A percentile compares a stretch with the other conserved stretches of the same genome.
Evolutionary conservation across 805 yeast genomes (phyloP).

Genomic region (Wickerhamomyces silvicola): DNA sequence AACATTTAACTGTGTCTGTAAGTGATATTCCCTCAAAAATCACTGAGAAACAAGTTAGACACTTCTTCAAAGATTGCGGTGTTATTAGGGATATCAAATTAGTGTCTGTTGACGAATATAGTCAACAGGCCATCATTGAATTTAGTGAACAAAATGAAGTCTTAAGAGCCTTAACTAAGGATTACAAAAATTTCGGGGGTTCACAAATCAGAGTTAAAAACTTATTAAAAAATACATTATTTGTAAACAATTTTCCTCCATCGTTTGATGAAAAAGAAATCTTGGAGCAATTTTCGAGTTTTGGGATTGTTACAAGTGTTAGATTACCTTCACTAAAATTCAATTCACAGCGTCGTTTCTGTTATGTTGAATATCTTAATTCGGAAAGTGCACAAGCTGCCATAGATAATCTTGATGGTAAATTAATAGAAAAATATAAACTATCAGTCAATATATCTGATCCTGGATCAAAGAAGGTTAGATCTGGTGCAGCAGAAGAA

Average conservation of each 20-base stretch:
- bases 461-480: slow-evolving; percentile 36
- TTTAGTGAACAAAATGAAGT: slow-evolving; percentile 42
- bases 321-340: slow-evolving; percentile 59
- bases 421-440: slow-evolving; percentile 29
- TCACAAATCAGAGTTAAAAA: slow-evolving; percentile 38
- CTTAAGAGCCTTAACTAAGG: slow-evolving; percentile 54
- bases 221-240: slow-evolving; percentile 46
- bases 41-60: slow-evolving; percentile 32
- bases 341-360: slow-evolving; percentile 57
- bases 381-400: slow-evolving; percentile 41
- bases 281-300: slow-evolving; percentile 30
- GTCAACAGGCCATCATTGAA: slow-evolving; percentile 51
- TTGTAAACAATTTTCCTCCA: slow-evolving; percentile 74
- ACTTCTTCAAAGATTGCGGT: slow-evolving; percentile 60
- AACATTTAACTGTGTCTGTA: slow-evolving; percentile 51
- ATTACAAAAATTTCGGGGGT: slow-evolving; percentile 40
- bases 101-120: slow-evolving; percentile 8
- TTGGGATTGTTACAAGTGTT: slow-evolving; percentile 40
- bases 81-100: slow-evolving; percentile 31
- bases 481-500: slow-evolving; percentile 43
- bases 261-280: slow-evolving; percentile 35
- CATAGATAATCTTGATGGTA: slow-evolving; percentile 33
- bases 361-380: slow-evolving; percentile 55
- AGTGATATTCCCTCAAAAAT: slow-evolving; percentile 36
- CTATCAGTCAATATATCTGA: slow-evolving; percentile 58